Conservation (phyloP, 805 yeast species). For the Candida khao-thaluensis region DNA sequence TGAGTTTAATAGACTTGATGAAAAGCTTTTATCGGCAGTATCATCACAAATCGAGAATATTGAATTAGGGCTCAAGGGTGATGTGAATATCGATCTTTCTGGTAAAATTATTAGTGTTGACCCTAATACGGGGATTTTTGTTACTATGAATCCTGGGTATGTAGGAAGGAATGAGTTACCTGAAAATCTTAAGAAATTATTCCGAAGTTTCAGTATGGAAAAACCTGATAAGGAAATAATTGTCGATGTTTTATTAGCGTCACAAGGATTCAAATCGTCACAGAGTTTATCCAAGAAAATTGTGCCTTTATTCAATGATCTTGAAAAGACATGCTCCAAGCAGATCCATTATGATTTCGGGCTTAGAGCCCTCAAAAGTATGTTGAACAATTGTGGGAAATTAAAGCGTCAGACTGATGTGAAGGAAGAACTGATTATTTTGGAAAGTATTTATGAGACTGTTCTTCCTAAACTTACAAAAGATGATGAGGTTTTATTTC, state of each 20-base stretch:
- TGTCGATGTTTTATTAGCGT: slow-evolving; percentile 65
- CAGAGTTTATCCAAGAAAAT: slow-evolving; percentile 43
- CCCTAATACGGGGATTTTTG: slow-evolving; percentile 66
- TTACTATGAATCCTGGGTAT: slow-evolving; percentile 90
- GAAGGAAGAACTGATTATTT: slow-evolving; percentile 27
- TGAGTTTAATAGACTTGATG: slow-evolving; percentile 82
- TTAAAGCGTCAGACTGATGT: slow-evolving; percentile 22
- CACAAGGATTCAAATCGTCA: slow-evolving; percentile 67
- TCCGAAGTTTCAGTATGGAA: slow-evolving; percentile 72
- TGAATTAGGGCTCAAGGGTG: slow-evolving; percentile 49
- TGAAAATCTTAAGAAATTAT: slow-evolving; percentile 77
- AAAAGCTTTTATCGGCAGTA: slow-evolving; percentile 74
- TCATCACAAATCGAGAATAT: slow-evolving; percentile 76
- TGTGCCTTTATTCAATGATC: slow-evolving; percentile 51
- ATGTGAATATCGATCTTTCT: slow-evolving; percentile 36
- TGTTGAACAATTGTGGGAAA: slow-evolving; percentile 58
- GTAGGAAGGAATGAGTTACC: slow-evolving; percentile 82
- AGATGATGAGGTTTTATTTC: slow-evolving; percentile 49
- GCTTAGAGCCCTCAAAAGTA: slow-evolving; percentile 71
- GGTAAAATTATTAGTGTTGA: slow-evolving; percentile 41
- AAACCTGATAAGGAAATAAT: slow-evolving; percentile 69
- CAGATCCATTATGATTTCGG: slow-evolving; percentile 92
- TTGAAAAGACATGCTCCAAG: slow-evolving; percentile 41
- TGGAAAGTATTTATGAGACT: slow-evolving; percentile 57
- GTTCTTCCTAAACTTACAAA: slow-evolving; percentile 65